These are phyloP conservation scores for Phytophthora chlamydospora DNA, from an alignment of 352 stramenopile species.

Conservation along the genomic window DNA sequence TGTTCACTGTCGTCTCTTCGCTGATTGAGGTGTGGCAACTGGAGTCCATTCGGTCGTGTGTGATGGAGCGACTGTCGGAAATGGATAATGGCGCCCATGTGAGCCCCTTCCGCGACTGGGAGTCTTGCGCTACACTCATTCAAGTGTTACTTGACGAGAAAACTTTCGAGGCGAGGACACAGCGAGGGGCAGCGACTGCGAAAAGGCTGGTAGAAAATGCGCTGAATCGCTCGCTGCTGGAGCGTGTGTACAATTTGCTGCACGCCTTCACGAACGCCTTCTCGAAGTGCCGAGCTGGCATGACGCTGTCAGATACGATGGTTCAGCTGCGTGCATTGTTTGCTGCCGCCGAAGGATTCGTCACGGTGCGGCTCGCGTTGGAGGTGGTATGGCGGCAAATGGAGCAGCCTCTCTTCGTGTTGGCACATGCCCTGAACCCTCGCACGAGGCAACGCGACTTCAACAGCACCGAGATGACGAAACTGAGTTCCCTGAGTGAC, in stretches of 20 bases:
- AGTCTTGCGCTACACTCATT: constrained; percentile 39
- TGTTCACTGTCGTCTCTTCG: constrained; percentile 40
- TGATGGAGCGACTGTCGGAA: constrained; percentile 25
- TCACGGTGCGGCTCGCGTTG: constrained; percentile 49
- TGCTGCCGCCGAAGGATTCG: constrained; percentile 50
- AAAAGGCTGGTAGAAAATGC: constrained; percentile 40
- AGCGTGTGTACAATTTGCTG: constrained; percentile 53
- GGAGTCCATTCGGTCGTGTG: constrained; percentile 30
- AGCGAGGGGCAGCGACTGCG: constrained; percentile 32
- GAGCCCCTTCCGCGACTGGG: constrained; percentile 43
- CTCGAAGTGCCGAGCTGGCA: constrained; percentile 21
- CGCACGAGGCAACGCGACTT: constrained; percentile 50
- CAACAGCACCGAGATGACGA: constrained; percentile 50
- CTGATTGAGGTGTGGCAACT: constrained; percentile 47
- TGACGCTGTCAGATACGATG: constrained; percentile 50
- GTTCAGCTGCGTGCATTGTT: constrained; percentile 55
- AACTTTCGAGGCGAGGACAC: constrained; percentile 36
- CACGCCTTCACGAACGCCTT: constrained; percentile 44
- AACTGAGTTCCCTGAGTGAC: constrained; percentile 67
- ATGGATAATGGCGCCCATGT: constrained; percentile 10
- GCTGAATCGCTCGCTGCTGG: constrained; percentile 42
- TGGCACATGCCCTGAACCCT: constrained; percentile 70
- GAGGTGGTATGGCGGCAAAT: constrained; percentile 60
- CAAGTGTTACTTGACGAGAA: constrained; percentile 51
- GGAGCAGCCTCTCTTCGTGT: constrained; percentile 71